A percentile compares a stretch with the other conserved stretches of the same genome.
These are phyloP conservation scores for Phytophthora melonis DNA, from an alignment of 352 stramenopile species.

Conservation along the genomic window DNA sequence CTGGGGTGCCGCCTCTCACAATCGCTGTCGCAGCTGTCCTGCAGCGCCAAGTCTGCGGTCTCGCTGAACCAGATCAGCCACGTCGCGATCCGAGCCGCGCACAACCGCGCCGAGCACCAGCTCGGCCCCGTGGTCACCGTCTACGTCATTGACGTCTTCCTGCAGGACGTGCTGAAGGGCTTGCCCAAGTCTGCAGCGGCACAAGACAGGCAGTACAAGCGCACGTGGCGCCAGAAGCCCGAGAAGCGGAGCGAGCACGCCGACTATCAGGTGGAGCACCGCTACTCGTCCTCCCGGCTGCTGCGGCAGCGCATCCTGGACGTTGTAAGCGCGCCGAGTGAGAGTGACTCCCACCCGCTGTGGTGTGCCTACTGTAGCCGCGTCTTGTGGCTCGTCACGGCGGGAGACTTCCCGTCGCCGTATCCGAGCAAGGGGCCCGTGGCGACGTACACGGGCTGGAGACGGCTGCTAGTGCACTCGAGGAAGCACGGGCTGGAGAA, in stretches of 20 bases:
- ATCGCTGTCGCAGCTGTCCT: slow-evolving; percentile 39
- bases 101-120: slow-evolving; percentile 27
- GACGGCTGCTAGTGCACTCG: slow-evolving; percentile 31
- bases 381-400: slow-evolving; percentile 51
- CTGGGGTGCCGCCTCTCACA: slow-evolving; percentile 39
- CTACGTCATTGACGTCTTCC: slow-evolving; percentile 61
- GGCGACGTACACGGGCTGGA: slow-evolving; percentile 33
- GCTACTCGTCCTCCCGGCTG: slow-evolving; percentile 61
- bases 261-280: slow-evolving; percentile 55
- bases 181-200: slow-evolving; percentile 35
- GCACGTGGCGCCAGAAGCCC: slow-evolving; percentile 3
- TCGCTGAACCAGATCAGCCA: slow-evolving; percentile 68
- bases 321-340: slow-evolving; percentile 19
- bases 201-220: neutral
- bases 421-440: slow-evolving; percentile 33
- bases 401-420: slow-evolving; percentile 57
- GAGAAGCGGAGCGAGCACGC: slow-evolving; percentile 8
- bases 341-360: slow-evolving; percentile 44
- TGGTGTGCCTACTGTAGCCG: slow-evolving; percentile 62
- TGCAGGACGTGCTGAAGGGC: slow-evolving; percentile 53
- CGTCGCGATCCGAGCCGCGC: slow-evolving; percentile 46
- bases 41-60: slow-evolving; percentile 55
- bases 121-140: slow-evolving; percentile 44
- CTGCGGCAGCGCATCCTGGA: slow-evolving; percentile 48
- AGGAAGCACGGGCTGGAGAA: slow-evolving; percentile 39